These are phyloP conservation scores for Pelargonium australe DNA, from an alignment of 441 rosid species.

Conservation along the genomic window DNA sequence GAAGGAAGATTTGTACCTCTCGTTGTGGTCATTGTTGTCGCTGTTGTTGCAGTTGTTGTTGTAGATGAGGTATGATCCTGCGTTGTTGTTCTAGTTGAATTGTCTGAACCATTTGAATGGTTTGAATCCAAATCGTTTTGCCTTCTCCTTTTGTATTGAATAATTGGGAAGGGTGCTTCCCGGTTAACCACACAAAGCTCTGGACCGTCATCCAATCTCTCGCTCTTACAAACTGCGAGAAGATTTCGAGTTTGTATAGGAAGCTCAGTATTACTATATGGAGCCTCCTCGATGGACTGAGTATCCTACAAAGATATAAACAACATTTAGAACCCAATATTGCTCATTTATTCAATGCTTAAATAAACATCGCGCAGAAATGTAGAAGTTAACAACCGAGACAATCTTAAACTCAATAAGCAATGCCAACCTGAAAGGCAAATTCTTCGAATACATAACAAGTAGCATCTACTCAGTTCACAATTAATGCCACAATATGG, in stretches of 20 bases:
- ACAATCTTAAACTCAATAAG: no score
- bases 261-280: conserved; percentile 32
- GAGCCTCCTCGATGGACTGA: conserved; percentile 28
- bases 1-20: conserved; percentile 37
- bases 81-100: conserved; percentile 36
- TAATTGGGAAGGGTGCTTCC: conserved; percentile 57
- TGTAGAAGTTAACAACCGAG: not conserved
- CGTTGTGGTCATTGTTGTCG: conserved; percentile 11
- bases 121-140: conserved; percentile 41
- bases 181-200: conserved; percentile 44
- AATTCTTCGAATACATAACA: no score
- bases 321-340: conserved; percentile 13
- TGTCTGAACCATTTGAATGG: conserved; percentile 41
- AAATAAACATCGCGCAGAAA: no score
- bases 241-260: conserved; percentile 35
- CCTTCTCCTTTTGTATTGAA: conserved; percentile 67
- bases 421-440: not conserved
- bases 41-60: conserved; percentile 44
- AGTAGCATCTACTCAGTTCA: not conserved
- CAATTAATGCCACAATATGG: not conserved
- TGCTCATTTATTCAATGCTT: not conserved
- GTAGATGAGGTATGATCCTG: conserved; percentile 67
- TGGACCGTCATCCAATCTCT: conserved; percentile 41
- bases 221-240: conserved; percentile 40
- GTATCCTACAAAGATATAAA: conserved; percentile 34